A percentile compares a stretch with the other conserved stretches of the same genome.
Conservation (phyloP, 1,139 yeast species). For the Arxiozyma telluris region DNA sequence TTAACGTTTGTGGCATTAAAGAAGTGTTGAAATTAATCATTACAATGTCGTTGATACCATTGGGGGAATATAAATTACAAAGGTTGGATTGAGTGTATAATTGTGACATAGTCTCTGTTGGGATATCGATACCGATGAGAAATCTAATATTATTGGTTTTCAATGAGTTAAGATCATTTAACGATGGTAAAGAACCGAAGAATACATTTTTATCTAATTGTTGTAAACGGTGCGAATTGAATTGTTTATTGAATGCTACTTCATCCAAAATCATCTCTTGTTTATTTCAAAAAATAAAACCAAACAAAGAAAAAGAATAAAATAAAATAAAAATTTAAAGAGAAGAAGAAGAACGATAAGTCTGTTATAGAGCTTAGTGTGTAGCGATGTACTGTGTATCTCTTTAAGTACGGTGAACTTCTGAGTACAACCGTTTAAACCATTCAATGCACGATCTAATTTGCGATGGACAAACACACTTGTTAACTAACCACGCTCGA, state of each 20-base stretch:
- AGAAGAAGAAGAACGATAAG: too few species aligned
- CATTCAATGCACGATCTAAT: too few species aligned
- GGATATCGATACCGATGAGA: constrained; percentile 22
- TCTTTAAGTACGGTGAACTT: too few species aligned
- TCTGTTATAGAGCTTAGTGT: too few species aligned
- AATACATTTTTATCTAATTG: constrained; percentile 28
- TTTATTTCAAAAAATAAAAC: too few species aligned
- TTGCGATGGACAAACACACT: too few species aligned
- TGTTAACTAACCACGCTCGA: too few species aligned
- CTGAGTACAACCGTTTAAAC: too few species aligned
- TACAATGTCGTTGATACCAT: constrained; percentile 13
- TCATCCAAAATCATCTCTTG: constrained; percentile 3
- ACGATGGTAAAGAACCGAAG: constrained; percentile 32
- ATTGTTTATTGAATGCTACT: constrained; percentile 11
- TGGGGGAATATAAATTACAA: constrained; percentile 3
- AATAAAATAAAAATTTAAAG: too few species aligned
- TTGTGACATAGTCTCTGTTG: constrained; percentile 8
- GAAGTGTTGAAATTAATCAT: constrained; percentile 20
- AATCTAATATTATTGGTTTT: constrained; percentile 12
- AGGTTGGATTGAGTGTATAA: constrained; percentile 1
- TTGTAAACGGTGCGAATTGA: constrained; percentile 28
- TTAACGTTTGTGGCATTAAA: not conserved
- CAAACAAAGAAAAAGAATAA: too few species aligned
- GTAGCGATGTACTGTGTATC: too few species aligned
- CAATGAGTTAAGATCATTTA: constrained; percentile 21